Evolutionary conservation across 257 asterid species (phyloP).

Genomic region (Phtheirospermum japonicum): DNA sequence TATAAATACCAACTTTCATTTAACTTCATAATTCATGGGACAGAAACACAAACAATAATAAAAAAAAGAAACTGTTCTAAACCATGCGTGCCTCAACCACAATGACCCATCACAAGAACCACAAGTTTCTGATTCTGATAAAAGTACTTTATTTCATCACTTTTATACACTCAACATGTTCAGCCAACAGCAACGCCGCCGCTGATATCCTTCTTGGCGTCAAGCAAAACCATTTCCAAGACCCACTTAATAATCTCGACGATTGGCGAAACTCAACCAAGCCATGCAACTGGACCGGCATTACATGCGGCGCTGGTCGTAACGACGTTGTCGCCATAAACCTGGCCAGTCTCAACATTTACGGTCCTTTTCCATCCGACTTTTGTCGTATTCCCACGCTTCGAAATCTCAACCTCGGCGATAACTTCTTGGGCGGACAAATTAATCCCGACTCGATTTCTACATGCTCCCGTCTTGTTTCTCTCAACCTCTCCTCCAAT

Average conservation of each 20-base stretch:
- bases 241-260: background rate
- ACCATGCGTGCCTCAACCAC: no score
- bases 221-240: background rate
- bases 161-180: background rate
- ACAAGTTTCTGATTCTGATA: background rate
- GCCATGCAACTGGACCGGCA: conserved; percentile 1
- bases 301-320: background rate
- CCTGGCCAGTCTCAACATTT: background rate
- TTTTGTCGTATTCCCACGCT: background rate
- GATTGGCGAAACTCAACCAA: background rate
- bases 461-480: conserved; percentile 49
- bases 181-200: background rate
- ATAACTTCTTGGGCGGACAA: background rate
- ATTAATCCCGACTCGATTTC: conserved; percentile 20
- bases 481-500: conserved; percentile 46
- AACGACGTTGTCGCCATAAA: background rate
- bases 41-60: no score
- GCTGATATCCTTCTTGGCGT: background rate
- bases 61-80: no score
- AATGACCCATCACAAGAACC: no score
- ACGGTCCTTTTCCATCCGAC: background rate
- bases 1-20: no score
- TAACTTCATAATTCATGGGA: no score
- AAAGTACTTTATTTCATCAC: background rate
- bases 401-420: background rate